phyloP scores from a whole-genome alignment of 2,329 filamentous ascomycete species.

The Aspergillus pseudotamarii region DNA sequence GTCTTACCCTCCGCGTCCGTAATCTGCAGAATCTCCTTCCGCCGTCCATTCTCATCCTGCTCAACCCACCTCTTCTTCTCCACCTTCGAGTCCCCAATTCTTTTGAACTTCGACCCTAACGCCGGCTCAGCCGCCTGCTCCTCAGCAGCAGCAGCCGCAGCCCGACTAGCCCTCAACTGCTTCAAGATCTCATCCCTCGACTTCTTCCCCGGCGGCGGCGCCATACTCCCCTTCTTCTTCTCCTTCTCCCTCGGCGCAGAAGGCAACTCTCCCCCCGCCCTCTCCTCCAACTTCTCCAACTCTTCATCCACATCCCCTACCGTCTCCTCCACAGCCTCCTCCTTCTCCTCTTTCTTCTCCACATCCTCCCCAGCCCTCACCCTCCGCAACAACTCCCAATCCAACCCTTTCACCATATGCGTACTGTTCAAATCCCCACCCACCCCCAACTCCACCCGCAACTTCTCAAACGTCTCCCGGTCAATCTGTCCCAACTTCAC shows the following conservation, averaged over 20 bases:
- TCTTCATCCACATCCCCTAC: conserved; percentile 66
- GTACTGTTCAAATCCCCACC: conserved; percentile 80
- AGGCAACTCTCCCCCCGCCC: conserved; percentile 35
- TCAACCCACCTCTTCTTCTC: conserved; percentile 58
- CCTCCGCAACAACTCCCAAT: conserved; percentile 69
- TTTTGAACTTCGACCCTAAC: conserved; percentile 59
- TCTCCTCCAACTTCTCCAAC: conserved; percentile 47
- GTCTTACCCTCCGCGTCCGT: conserved; percentile 62
- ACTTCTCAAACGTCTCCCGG: conserved; percentile 72
- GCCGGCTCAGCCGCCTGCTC: conserved; percentile 42
- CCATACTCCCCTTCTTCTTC: conserved; percentile 57
- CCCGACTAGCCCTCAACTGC: conserved; percentile 59
- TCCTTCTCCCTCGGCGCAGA: conserved; percentile 39
- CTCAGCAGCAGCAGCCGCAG: conserved; percentile 38
- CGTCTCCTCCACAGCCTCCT: conserved; percentile 22
- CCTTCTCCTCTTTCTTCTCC: conserved; percentile 32
- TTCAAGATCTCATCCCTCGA: conserved; percentile 62
- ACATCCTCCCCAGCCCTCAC: conserved; percentile 59
- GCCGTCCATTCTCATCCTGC: conserved; percentile 54
- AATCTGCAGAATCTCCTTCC: conserved; percentile 61
- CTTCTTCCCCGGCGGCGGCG: conserved; percentile 49
- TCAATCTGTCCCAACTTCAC: conserved; percentile 85
- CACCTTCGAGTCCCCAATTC: conserved; percentile 48
- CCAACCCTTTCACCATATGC: conserved; percentile 88
- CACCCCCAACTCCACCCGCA: conserved; percentile 72